These are phyloP conservation scores for Candida fluviatilis DNA, from an alignment of 805 yeast genomes.

Conservation along the genomic window DNA sequence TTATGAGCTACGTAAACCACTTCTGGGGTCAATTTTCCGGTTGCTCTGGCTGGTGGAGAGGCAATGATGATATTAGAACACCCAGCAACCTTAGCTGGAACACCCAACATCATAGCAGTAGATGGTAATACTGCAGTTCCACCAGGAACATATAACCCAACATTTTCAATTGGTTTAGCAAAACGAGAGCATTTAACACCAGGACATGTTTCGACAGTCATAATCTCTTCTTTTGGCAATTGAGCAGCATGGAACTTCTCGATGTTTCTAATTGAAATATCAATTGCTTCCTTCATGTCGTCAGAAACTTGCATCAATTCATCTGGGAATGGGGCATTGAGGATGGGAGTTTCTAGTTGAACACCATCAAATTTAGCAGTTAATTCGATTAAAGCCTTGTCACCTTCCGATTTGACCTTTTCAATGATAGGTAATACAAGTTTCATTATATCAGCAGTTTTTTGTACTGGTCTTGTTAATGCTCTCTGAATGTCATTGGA, in stretches of 20 bases:
- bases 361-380: constrained; percentile 93
- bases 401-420: constrained; percentile 74
- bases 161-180: constrained; percentile 90
- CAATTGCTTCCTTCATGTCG: constrained; percentile 80
- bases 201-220: constrained; percentile 86
- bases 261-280: constrained; percentile 83
- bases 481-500: constrained; percentile 51
- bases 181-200: constrained; percentile 94
- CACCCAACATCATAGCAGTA: constrained; percentile 96
- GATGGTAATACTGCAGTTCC: constrained; percentile 98
- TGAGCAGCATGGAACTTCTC: constrained; percentile 93
- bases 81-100: constrained; percentile 97
- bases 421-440: constrained; percentile 87
- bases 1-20: constrained; percentile 96
- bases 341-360: constrained; percentile 61
- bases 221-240: constrained; percentile 59
- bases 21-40: constrained; percentile 93
- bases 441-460: constrained; percentile 87
- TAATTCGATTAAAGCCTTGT: constrained; percentile 79
- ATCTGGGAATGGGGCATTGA: constrained; percentile 83
- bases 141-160: constrained; percentile 96
- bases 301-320: constrained; percentile 69
- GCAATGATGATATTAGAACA: constrained; percentile 90
- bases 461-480: constrained; percentile 91
- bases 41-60: constrained; percentile 85